Conservation (phyloP, 2,329 filamentous ascomycete species). For the Pleoardoris graminearum region DNA sequence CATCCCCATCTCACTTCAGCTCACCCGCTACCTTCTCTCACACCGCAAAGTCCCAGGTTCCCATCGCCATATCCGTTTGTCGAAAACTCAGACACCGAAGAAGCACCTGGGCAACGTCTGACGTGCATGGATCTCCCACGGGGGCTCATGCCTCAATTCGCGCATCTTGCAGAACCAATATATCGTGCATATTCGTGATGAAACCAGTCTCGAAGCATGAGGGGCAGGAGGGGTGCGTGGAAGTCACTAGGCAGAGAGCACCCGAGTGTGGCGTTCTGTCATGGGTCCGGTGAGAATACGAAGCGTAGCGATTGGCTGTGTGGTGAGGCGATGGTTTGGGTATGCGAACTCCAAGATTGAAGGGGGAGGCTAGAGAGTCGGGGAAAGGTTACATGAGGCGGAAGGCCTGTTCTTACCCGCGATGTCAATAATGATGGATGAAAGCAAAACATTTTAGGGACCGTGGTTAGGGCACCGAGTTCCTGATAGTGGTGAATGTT, state of each 20-base stretch:
- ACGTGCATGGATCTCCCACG: not conserved
- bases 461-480: too few species aligned
- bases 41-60: not conserved
- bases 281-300: not conserved
- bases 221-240: not conserved
- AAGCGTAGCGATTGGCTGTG: not conserved
- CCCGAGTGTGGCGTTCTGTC: slow-evolving; percentile 7
- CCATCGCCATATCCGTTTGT: not conserved
- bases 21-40: not conserved
- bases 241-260: not conserved
- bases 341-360: not conserved
- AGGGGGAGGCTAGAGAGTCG: not conserved
- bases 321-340: not conserved
- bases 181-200: slow-evolving; percentile 1
- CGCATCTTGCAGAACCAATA: slow-evolving; percentile 2
- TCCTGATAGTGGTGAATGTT: too few species aligned
- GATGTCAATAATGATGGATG: too few species aligned
- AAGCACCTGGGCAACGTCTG: too few species aligned
- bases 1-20: not conserved
- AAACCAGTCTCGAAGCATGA: not conserved
- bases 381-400: not conserved
- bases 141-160: too few species aligned
- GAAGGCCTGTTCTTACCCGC: too few species aligned
- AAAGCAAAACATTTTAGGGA: too few species aligned
- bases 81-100: not conserved